Evolutionary conservation across 805 yeast species (phyloP), one percentile per base, ranked within the genome.

Genomic region (Sugiyamaella smithiae): DNA sequence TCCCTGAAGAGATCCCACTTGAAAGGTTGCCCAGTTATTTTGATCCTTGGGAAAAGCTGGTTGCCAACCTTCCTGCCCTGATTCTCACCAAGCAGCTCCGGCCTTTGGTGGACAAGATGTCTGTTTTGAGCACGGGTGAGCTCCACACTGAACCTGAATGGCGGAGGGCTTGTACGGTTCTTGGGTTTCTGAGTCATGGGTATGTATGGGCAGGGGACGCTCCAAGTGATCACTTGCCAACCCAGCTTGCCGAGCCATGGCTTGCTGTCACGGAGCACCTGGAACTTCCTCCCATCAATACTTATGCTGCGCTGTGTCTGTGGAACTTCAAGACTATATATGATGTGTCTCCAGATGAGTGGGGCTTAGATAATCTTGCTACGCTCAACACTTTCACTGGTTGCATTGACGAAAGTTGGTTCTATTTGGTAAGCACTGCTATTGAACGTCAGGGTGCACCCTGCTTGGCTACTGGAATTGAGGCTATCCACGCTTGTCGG

Each of bases 371-470:
- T 46, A 82, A 84, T 59, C 70, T 90, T 49, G 84, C 89, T 46
- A 84, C 95, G 1, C 77, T 86, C 52, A 80, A 79, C 63, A 88
- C 97, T 0, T 91, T 82, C 64, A 89, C 97, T 0, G 97, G 97
- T 1, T 79, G 88, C 3, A 78, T 83, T 36, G 97, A 90, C 67
- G 98, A 90, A 67, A 78, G 85, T 56, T 90, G 98, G 98, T 90
- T 90, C 65, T 90, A 88, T 65, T 71, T 89, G 51, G 91, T 90
- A 7, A 83, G 93, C 59, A 91, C 88, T 1, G 87, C 81, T 55
- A 87, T 91, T 60, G 98, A 90, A 67, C 76, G 80, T 57, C 80
- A 76, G 52, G 96, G 97, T 36, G 91, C 93, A 0, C 74, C 77
- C 9, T 79, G 88, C 49, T 69, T 90, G 35, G 72, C 73, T 1